Evolutionary conservation across 1,139 yeast species (phyloP), one percentile per base, ranked within the genome.

Genomic region (Blastobotrys buckinghamii): DNA sequence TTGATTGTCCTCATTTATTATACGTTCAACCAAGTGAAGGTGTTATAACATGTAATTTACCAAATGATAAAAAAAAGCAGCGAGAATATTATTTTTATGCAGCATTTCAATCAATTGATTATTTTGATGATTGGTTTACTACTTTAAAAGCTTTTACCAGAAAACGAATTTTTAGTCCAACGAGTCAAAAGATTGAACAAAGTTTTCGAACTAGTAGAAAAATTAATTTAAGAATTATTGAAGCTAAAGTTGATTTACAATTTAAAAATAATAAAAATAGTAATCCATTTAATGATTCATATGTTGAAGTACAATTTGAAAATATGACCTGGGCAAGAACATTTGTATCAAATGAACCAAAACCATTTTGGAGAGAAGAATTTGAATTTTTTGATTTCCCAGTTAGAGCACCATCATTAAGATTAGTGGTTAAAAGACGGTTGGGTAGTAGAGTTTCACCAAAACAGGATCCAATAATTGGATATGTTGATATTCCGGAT

Each of bases 51-150:
- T 53, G 59, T 1, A 42, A 42, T 32, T 22, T 32, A 39, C 45
- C 45, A 19, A 13, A 10, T 24, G 33, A 37, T 9, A 29, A 20
- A 10, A 22, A 20, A 12, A 16, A 30, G 19, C 39, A 29, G 41
- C 6, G 37, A 29, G 59, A 51, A 41, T 47, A 38, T 20, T 32
- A 39, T 44, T 53, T 56, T 24, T 55, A 53, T 55, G 70, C 84
- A 45, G 81, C 79, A 56, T 86, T 87, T 56, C 83, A 85, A 1
- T 69, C 81, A 38, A 80, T 79, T 55, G 79, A 81, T 33, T 95
- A 86, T 63, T 73, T 83, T 48, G 94, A 84, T 57, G 94, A 85
- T 63, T 88, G 96, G 96, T 75, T 79, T 56, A 85, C 86, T 7
- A 83, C 90, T 0, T 67, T 88, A 50, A 77, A 76, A 51, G 78